Evolutionary conservation across 306 rosid genomes (phyloP).

Genomic region (Acacia crassicarpa): DNA sequence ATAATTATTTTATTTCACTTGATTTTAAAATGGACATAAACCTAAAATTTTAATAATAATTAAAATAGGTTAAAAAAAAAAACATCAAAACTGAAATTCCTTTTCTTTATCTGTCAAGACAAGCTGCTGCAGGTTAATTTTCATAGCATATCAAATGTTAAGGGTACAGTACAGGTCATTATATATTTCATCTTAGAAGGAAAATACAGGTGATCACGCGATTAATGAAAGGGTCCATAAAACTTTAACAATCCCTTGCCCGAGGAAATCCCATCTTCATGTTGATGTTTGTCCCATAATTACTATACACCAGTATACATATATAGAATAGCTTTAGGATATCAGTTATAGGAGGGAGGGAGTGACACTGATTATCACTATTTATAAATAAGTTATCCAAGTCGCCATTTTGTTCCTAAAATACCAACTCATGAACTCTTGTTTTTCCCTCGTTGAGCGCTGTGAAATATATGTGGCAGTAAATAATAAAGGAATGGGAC

Average conservation of each 20-base stretch:
- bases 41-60: not conserved
- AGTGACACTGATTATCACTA: not conserved
- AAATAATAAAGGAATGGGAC: conserved; percentile 16
- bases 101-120: not conserved
- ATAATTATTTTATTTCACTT: not conserved
- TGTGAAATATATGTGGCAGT: not conserved
- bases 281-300: not conserved
- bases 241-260: not conserved
- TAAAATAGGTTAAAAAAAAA: not conserved
- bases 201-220: not conserved
- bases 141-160: not conserved
- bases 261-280: not conserved
- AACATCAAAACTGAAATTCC: not conserved
- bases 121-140: not conserved
- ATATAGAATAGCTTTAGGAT: not conserved
- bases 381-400: not conserved
- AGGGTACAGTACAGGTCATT: not conserved
- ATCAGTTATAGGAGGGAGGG: not conserved
- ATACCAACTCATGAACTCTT: not conserved
- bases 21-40: not conserved
- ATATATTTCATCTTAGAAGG: not conserved
- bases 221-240: too few species aligned
- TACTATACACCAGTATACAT: too few species aligned
- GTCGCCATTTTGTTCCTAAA: not conserved
- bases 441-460: not conserved